Percentiles rank a stretch among this genome's conserved stretches.
phyloP scores from a whole-genome alignment of 176 grass and related monocot genomes.

The Oryza officinalis region DNA sequence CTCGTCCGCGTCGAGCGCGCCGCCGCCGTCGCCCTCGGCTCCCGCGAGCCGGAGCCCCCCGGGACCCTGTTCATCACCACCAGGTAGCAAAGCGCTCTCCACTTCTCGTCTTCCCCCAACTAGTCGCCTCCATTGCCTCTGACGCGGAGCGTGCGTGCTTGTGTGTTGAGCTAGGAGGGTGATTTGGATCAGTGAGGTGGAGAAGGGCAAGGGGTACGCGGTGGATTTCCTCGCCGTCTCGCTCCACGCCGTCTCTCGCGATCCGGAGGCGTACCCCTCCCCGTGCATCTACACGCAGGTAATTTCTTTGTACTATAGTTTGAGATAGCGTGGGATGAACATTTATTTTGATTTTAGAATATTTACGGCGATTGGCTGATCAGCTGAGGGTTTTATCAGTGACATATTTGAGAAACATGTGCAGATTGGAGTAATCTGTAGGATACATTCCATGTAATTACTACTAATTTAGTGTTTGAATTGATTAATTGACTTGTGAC shows the following conservation, averaged over 20 bases:
- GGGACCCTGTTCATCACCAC: slow-evolving; percentile 72
- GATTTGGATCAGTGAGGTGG: slow-evolving; percentile 63
- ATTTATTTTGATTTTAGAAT: neutral
- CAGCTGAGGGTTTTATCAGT: neutral
- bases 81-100: slow-evolving; percentile 17
- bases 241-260: slow-evolving; percentile 72
- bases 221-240: slow-evolving; percentile 73
- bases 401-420: slow-evolving; percentile 5
- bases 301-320: neutral
- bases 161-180: slow-evolving; percentile 51
- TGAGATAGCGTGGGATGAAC: neutral
- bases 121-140: neutral
- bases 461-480: neutral
- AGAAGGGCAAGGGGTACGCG: slow-evolving; percentile 50
- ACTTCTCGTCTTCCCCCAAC: too few species aligned
- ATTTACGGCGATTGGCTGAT: neutral
- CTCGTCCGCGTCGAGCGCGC: slow-evolving; percentile 51
- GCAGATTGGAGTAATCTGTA: neutral
- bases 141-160: neutral
- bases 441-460: neutral
- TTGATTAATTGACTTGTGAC: neutral
- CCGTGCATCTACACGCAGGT: slow-evolving; percentile 76
- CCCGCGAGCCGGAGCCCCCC: slow-evolving; percentile 33
- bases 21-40: slow-evolving; percentile 51
- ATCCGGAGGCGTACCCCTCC: slow-evolving; percentile 54